Conservation (phyloP, 306 rosid genomes). For the Lathyrus tuberosus region DNA sequence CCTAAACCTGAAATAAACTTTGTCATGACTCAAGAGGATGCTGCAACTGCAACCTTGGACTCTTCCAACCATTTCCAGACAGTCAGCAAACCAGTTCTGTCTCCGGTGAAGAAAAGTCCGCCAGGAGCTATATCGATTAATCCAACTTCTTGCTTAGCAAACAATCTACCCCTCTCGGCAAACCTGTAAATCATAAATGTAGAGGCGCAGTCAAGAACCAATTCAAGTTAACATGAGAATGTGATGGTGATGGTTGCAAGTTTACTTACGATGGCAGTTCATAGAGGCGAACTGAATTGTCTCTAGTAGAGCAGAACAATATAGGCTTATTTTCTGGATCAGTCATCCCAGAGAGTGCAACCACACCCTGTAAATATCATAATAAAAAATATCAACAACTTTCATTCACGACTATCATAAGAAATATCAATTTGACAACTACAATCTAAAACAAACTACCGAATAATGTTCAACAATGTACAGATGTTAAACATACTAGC, state of each 20-base stretch:
- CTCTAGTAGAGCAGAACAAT: slow-evolving; percentile 45
- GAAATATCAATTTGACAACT: background rate
- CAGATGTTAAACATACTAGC: background rate
- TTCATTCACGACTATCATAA: slow-evolving; percentile 20
- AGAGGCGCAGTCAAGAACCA: background rate
- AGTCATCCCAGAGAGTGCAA: slow-evolving; percentile 44
- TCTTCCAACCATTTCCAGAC: slow-evolving; percentile 46
- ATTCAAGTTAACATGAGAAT: background rate
- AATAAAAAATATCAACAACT: background rate
- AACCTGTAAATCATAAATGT: slow-evolving; percentile 39
- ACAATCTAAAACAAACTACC: background rate
- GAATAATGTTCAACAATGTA: background rate
- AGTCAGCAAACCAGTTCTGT: slow-evolving; percentile 42
- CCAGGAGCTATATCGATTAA: slow-evolving; percentile 37
- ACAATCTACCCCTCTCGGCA: slow-evolving; percentile 47
- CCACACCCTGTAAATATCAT: slow-evolving; percentile 42
- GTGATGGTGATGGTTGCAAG: too few species aligned
- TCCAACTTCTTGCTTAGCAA: slow-evolving; percentile 35
- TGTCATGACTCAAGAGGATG: slow-evolving; percentile 4
- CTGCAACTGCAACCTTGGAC: slow-evolving; percentile 4
- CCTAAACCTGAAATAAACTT: background rate
- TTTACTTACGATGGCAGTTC: slow-evolving; percentile 59
- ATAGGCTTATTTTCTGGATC: slow-evolving; percentile 39
- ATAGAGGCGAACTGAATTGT: slow-evolving; percentile 47
- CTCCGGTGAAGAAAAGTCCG: slow-evolving; percentile 55